Conservation (phyloP, 73 alveolate species). For the Stentor coeruleus region DNA sequence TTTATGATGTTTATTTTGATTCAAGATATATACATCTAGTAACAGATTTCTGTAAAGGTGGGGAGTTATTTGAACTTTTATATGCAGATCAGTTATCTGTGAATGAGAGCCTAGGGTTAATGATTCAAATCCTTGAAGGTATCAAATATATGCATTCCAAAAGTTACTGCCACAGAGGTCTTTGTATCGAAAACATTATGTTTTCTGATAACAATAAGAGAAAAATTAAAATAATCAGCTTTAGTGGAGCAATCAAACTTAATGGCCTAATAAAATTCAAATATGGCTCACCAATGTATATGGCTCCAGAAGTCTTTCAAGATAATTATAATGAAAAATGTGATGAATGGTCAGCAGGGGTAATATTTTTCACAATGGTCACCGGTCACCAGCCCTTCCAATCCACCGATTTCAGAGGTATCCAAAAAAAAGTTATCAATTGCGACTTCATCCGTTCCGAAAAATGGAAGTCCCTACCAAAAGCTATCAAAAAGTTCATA, state of each 20-base stretch:
- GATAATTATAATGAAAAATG: not conserved
- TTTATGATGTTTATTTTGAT: not conserved
- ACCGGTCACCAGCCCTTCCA: not conserved
- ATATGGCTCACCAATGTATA: not conserved
- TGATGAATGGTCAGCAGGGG: conserved; percentile 3
- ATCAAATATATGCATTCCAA: not conserved
- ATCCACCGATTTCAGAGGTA: not conserved
- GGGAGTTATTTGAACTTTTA: not conserved
- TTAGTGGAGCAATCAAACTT: not conserved
- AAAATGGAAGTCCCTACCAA: not conserved
- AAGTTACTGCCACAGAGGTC: not conserved
- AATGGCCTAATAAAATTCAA: not conserved
- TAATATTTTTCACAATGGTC: not conserved
- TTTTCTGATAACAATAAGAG: not conserved
- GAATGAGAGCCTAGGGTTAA: not conserved
- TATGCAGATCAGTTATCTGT: not conserved
- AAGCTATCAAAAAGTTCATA: not conserved
- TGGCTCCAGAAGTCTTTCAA: conserved; percentile 22
- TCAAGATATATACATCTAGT: not conserved
- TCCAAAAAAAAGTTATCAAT: not conserved
- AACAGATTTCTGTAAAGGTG: not conserved
- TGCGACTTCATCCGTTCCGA: not conserved
- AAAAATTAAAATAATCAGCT: not conserved
- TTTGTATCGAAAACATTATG: conserved; percentile 4
- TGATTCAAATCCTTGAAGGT: not conserved